phyloP scores from a whole-genome alignment of 208 protist species.

The Trypanosoma conorhini region DNA sequence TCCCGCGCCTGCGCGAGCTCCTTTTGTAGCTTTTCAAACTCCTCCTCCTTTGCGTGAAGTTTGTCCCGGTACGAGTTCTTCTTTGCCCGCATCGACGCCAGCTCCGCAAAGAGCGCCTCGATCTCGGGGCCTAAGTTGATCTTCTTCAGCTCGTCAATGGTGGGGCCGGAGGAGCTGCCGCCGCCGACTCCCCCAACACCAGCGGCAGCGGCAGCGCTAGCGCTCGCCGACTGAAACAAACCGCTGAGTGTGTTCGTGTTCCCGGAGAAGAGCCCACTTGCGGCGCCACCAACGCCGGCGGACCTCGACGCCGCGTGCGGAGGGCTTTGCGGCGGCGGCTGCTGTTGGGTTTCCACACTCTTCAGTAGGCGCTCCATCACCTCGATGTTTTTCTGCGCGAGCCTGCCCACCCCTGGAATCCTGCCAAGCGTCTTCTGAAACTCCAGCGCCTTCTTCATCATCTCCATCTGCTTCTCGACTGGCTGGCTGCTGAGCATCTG shows the following conservation, averaged over 20 bases:
- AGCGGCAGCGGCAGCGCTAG: neutral
- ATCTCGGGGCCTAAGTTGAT: constrained; percentile 88
- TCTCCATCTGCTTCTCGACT: constrained; percentile 76
- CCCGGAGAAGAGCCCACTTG: neutral
- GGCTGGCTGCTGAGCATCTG: constrained; percentile 76
- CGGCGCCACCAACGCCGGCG: neutral
- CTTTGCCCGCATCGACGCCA: constrained; percentile 62
- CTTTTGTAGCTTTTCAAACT: constrained; percentile 34
- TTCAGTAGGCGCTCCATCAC: constrained; percentile 80
- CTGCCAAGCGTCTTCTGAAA: constrained; percentile 84
- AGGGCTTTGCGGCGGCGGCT: neutral
- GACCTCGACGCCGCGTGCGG: neutral
- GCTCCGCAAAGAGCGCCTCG: constrained; percentile 85
- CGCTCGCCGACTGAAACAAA: neutral
- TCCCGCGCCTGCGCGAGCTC: constrained; percentile 36
- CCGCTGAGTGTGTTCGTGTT: neutral
- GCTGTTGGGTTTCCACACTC: constrained; percentile 10
- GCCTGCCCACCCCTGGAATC: constrained; percentile 67
- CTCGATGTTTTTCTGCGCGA: constrained; percentile 63
- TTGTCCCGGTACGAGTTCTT: constrained; percentile 87
- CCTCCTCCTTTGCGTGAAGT: constrained; percentile 36
- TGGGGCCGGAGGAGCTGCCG: constrained; percentile 36
- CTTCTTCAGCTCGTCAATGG: constrained; percentile 81
- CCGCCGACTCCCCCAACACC: neutral
- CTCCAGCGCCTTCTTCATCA: constrained; percentile 82